Percentiles rank a stretch among this genome's conserved stretches.
Conservation (phyloP, 2,329 filamentous ascomycete species). For the Aspergillus oerlinghausenensis region DNA sequence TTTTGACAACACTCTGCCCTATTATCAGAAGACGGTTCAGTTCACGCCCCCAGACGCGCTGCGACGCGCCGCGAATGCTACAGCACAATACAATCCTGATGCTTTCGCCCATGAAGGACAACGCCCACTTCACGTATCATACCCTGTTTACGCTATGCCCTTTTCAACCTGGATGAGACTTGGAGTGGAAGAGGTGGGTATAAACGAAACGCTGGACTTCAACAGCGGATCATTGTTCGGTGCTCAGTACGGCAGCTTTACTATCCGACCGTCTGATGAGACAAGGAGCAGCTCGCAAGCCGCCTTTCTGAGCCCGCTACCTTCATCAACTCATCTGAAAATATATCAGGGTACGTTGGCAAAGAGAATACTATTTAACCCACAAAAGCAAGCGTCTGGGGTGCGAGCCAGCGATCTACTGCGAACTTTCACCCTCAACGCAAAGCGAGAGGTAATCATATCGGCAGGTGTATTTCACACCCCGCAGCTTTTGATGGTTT, state of each 20-base stretch:
- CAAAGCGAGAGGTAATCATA: constrained; percentile 47
- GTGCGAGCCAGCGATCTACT: constrained; percentile 41
- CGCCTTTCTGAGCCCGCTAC: constrained; percentile 26
- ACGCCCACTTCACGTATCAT: constrained; percentile 40
- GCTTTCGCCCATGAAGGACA: constrained; percentile 28
- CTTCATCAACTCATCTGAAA: constrained; percentile 30
- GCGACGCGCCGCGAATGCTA: constrained; percentile 15
- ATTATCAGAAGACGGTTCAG: constrained; percentile 23
- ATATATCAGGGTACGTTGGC: constrained; percentile 44
- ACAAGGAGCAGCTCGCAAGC: constrained; percentile 47
- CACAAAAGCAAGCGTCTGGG: constrained; percentile 41
- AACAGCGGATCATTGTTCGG: constrained; percentile 43
- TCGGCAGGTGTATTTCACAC: constrained; percentile 52
- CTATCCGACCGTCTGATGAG: constrained; percentile 45
- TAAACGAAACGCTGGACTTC: constrained; percentile 36
- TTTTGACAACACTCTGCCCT: constrained; percentile 27
- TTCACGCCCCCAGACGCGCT: constrained; percentile 24
- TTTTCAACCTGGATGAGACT: constrained; percentile 35
- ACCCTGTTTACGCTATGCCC: constrained; percentile 35
- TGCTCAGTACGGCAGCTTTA: constrained; percentile 41
- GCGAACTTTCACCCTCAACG: constrained; percentile 44
- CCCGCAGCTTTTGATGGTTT: constrained; percentile 52
- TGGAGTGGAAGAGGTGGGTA: constrained; percentile 39
- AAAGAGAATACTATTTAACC: constrained; percentile 48
- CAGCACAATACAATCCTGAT: constrained; percentile 21